A percentile compares a stretch with the other conserved stretches of the same genome.
phyloP scores from a whole-genome alignment of 2,329 filamentous ascomycete genomes.

The Parastagonospora nodorum region DNA sequence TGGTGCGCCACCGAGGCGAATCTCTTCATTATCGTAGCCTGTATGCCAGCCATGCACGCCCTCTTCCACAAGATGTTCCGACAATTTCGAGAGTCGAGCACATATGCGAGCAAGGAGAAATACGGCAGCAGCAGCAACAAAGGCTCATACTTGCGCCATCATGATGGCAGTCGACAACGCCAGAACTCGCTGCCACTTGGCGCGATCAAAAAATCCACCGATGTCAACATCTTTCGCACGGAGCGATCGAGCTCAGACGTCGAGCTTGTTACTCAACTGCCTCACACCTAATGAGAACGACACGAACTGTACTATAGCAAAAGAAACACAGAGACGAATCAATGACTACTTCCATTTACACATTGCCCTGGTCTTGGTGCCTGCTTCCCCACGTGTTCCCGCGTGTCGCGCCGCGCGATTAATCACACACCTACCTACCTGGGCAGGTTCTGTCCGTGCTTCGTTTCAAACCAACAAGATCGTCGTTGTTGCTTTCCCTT shows the following conservation, averaged over 20 bases:
- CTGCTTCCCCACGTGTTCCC: not conserved
- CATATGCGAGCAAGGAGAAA: conserved; percentile 17
- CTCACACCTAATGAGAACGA: not conserved
- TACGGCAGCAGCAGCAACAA: conserved; percentile 17
- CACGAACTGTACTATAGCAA: not conserved
- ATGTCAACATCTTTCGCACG: conserved; percentile 26
- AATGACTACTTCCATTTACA: not conserved
- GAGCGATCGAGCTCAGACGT: conserved; percentile 25
- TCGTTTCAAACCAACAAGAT: no score
- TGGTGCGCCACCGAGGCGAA: conserved; percentile 35
- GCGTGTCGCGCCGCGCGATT: no score
- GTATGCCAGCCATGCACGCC: conserved; percentile 33
- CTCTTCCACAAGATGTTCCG: conserved; percentile 21
- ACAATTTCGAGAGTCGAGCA: conserved; percentile 13
- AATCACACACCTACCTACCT: no score
- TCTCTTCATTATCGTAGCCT: conserved; percentile 32
- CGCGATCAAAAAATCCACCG: conserved; percentile 24
- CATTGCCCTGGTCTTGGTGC: no score
- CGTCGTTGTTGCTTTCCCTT: no score
- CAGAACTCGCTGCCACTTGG: conserved; percentile 24
- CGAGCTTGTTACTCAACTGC: conserved; percentile 18
- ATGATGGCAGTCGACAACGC: conserved; percentile 4
- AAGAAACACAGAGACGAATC: not conserved
- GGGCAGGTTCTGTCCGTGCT: no score
- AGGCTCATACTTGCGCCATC: conserved; percentile 21